A percentile compares a stretch with the other conserved stretches of the same genome.
Evolutionary conservation across 208 protist species (phyloP).

Genomic region (Naegleria gruberi): DNA sequence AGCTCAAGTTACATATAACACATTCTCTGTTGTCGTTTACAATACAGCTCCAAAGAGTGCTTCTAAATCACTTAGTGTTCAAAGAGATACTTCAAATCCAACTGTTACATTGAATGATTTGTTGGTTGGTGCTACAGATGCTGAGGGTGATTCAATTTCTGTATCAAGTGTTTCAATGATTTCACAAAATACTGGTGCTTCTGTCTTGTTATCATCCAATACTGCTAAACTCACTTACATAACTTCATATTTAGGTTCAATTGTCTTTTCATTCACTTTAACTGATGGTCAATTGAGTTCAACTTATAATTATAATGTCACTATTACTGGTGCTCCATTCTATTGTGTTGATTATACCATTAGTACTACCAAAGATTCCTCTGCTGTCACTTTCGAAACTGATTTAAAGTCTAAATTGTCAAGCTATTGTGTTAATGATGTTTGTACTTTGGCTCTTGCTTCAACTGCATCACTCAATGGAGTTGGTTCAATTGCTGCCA

Average conservation of each 20-base stretch:
- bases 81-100: neutral
- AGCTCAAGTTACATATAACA: neutral
- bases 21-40: neutral
- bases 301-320: neutral
- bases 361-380: neutral
- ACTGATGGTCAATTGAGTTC: neutral
- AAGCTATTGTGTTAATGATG: neutral
- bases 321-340: neutral
- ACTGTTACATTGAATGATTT: neutral
- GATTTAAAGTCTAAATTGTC: neutral
- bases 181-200: neutral
- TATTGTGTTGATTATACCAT: neutral
- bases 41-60: neutral
- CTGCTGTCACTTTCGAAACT: neutral
- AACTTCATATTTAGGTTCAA: neutral
- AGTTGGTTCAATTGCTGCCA: neutral
- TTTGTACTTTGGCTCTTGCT: neutral
- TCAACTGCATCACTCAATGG: neutral
- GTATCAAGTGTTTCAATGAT: neutral
- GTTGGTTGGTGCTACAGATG: neutral
- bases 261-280: neutral
- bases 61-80: neutral
- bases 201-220: neutral
- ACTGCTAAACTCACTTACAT: neutral
- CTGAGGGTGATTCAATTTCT: neutral